Conservation (phyloP, 164 flowering plant genomes). For the Aristolochia californica region DNA sequence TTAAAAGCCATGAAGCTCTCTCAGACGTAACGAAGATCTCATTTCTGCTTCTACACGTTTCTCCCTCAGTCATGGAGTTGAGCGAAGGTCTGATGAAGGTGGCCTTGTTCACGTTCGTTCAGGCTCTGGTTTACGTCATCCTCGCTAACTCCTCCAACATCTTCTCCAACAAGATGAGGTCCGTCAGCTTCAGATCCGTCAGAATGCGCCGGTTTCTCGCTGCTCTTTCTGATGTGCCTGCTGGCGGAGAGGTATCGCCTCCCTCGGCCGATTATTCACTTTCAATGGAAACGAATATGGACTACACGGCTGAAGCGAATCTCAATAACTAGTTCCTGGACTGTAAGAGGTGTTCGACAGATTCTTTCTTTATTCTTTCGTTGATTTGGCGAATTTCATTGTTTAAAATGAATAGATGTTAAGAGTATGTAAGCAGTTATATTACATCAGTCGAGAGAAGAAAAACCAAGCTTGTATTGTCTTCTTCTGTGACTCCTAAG, state of each 20-base stretch:
- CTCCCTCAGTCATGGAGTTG: not conserved
- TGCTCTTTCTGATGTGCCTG: conserved; percentile 33
- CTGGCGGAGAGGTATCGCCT: conserved; percentile 10
- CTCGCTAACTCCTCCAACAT: conserved; percentile 49
- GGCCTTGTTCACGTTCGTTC: conserved; percentile 40
- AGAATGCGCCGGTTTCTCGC: conserved; percentile 33
- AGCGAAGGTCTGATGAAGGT: conserved; percentile 28
- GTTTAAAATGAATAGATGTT: no score
- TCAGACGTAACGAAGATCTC: not conserved
- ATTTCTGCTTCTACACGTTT: no score
- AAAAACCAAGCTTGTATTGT: no score
- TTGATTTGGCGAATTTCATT: no score
- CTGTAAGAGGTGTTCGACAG: no score
- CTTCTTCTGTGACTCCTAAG: no score
- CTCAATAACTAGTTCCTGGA: not conserved
- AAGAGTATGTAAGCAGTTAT: no score
- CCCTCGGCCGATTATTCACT: not conserved
- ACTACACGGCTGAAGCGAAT: not conserved
- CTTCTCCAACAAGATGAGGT: conserved; percentile 25
- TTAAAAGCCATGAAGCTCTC: no score
- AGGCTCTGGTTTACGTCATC: conserved; percentile 54
- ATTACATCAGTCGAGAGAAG: no score
- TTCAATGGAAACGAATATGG: not conserved
- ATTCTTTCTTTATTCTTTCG: no score
- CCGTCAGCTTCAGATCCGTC: conserved; percentile 24